Evolutionary conservation across 31 red algal species (phyloP).

Genomic region (Odonthalia washingtoniensis): DNA sequence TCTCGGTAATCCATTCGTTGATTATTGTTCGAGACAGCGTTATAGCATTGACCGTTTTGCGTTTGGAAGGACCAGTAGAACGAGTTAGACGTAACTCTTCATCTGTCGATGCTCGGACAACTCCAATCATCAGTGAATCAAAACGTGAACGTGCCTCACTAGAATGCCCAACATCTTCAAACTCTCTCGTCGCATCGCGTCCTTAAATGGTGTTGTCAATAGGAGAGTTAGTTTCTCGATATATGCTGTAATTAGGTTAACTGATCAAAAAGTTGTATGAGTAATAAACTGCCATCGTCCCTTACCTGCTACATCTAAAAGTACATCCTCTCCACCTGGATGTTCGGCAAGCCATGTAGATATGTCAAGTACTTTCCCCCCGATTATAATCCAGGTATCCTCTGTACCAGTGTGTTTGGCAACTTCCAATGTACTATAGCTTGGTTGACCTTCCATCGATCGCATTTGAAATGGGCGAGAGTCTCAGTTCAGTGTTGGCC

Average conservation of each 20-base stretch:
- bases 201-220: too few species aligned
- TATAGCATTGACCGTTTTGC: background rate
- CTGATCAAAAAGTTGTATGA: background rate
- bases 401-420: slow-evolving; percentile 80
- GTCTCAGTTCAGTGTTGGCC: too few species aligned
- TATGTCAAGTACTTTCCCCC: slow-evolving; percentile 91
- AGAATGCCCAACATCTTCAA: slow-evolving; percentile 98
- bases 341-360: slow-evolving; percentile 88
- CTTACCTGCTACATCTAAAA: slow-evolving; percentile 83
- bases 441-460: slow-evolving; percentile 55
- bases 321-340: slow-evolving; percentile 95
- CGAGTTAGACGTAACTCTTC: slow-evolving; percentile 69
- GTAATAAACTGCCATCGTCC: background rate
- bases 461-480: too few species aligned
- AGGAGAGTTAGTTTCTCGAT: too few species aligned
- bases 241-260: too few species aligned
- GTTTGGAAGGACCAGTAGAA: background rate
- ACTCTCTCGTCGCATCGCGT: slow-evolving; percentile 93
- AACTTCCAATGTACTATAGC: slow-evolving; percentile 67
- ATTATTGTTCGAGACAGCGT: slow-evolving; percentile 2
- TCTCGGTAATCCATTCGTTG: slow-evolving; percentile 45
- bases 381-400: slow-evolving; percentile 89
- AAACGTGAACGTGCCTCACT: slow-evolving; percentile 84
- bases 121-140: slow-evolving; percentile 73
- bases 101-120: slow-evolving; percentile 65